These are phyloP conservation scores for Boletus sp. DNA, from an alignment of 768 basidiomycete genomes.

Conservation along the genomic window DNA sequence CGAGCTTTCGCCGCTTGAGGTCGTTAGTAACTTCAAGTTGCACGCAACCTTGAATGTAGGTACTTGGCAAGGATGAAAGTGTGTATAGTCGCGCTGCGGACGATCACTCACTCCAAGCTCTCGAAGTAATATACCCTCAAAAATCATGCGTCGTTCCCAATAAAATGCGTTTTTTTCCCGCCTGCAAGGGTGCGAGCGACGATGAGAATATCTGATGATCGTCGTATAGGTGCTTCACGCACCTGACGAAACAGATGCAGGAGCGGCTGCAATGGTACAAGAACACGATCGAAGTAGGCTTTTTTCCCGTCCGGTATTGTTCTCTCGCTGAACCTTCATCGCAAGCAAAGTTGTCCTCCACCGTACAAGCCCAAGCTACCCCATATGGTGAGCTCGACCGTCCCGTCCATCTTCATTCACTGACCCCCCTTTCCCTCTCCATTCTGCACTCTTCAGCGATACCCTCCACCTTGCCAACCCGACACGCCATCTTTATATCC, in stretches of 20 bases:
- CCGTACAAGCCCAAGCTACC: constrained; percentile 61
- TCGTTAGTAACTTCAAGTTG: constrained; percentile 85
- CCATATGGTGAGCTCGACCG: constrained; percentile 59
- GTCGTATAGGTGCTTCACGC: constrained; percentile 60
- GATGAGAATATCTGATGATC: neutral
- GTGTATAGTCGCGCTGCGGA: constrained; percentile 20
- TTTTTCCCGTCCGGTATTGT: neutral
- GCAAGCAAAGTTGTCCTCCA: constrained; percentile 58
- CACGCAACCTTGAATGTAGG: constrained; percentile 72
- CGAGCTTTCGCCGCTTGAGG: constrained; percentile 70
- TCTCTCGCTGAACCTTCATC: neutral
- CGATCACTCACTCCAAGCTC: constrained; percentile 69
- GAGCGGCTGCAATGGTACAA: constrained; percentile 78
- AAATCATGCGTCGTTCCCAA: constrained; percentile 77
- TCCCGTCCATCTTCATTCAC: neutral
- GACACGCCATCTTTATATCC: constrained; percentile 73
- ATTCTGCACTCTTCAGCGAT: constrained; percentile 49
- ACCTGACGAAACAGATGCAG: constrained; percentile 69
- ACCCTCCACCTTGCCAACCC: constrained; percentile 72
- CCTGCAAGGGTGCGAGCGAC: neutral
- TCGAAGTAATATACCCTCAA: constrained; percentile 85
- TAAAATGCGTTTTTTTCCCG: constrained; percentile 55
- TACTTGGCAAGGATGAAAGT: constrained; percentile 36
- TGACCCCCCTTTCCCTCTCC: neutral
- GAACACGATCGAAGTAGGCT: constrained; percentile 68